A percentile compares a stretch with the other conserved stretches of the same genome.
phyloP scores from a whole-genome alignment of 139 green algal species.

The Chlorella vulgaris region DNA sequence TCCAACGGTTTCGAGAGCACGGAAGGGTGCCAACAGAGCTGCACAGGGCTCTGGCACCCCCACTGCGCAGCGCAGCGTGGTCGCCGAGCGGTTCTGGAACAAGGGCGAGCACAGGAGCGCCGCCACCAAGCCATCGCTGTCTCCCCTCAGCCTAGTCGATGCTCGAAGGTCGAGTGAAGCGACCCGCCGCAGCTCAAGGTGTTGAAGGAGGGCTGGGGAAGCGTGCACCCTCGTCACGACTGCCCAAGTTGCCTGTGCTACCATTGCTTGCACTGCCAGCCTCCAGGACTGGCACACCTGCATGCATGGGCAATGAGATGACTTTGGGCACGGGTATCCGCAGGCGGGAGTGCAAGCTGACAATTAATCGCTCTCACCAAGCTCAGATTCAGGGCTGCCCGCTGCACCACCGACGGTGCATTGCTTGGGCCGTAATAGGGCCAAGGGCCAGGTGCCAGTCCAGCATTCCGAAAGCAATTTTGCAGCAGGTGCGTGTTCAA shows the following conservation, averaged over 20 bases:
- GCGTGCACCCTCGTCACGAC: neutral
- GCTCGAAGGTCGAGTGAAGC: too few species aligned
- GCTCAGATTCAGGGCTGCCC: neutral
- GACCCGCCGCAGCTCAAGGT: neutral
- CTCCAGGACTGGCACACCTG: neutral
- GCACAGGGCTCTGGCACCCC: slow-evolving; percentile 9
- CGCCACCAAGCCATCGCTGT: neutral
- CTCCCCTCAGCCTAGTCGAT: neutral
- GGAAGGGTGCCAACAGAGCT: neutral
- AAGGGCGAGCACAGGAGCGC: neutral
- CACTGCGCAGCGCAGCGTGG: neutral
- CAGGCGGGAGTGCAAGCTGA: neutral
- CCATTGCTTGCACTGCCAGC: neutral
- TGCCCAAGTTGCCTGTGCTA: neutral
- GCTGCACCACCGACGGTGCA: neutral
- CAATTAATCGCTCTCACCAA: neutral
- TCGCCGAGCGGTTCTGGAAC: neutral
- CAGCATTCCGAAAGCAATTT: neutral
- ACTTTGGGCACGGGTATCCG: neutral
- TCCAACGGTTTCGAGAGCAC: neutral
- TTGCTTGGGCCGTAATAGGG: too few species aligned
- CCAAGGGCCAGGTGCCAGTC: too few species aligned
- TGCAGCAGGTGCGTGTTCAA: neutral
- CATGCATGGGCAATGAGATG: neutral
- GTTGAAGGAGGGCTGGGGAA: neutral